Evolutionary conservation across 78 protist genomes (phyloP), one percentile per base, ranked within the genome.

Genomic region (Tieghemostelium lacteum): DNA sequence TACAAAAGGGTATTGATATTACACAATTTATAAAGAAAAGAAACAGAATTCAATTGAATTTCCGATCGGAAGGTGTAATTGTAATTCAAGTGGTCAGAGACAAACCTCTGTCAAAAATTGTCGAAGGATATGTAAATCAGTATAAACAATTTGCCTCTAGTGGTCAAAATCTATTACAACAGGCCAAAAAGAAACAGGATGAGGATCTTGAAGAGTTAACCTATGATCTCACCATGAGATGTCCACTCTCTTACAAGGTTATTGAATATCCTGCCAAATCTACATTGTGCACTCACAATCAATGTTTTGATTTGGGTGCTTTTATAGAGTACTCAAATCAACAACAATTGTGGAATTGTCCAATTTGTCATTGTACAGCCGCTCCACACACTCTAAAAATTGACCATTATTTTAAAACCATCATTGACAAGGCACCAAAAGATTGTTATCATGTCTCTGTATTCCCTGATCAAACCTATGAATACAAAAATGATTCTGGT

Each of bases 311-410:
- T 62, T 31, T 71, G 12, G 24, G 22, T 24, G 57, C 45, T 28
- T 60, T 36, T 40, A 33, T 62, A 37, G 66, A 75, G 19, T 75
- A 63, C 42, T 58, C 86, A 26, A 63, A 29, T 33, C 86, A 75
- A 62, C 86, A 75, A 75, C 86, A 75, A 49, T 45, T 75, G 10
- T 75, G 58, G 61, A 75, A 75, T 63, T 75, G 86, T 63, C 86
- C 86, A 29, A 62, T 75, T 10, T 75, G 86, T 57, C 73, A 75
- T 75, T 20, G 10, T 2, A 26, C 45, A 0, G 55, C 74, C 6
- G 22, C 70, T 6, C 86, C 86, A 39, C 28, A 31, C 4, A 2
- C 12, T 17, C 26, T 75, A 28, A 4, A 24, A 17, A 16, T 62
- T 33, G 86, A 75, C 42, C 4, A 20, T 26, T 75, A 42, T 52